Percentiles rank a stretch among this genome's conserved stretches.
These are phyloP conservation scores for Hygrocybe coccinea DNA, from an alignment of 768 basidiomycete genomes.

Conservation along the genomic window DNA sequence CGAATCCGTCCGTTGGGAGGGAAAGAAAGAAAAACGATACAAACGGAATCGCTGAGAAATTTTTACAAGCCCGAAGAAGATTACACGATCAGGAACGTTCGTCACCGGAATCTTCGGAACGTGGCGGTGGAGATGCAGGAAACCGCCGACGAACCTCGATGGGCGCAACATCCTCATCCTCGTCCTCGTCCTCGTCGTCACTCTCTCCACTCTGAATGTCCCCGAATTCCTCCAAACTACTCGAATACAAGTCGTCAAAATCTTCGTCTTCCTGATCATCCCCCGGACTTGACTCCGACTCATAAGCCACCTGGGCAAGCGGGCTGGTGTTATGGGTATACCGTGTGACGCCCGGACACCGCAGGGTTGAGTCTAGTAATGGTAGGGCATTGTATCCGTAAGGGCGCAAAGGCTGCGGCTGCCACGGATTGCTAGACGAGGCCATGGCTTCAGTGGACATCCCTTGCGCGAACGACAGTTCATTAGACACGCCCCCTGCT, in stretches of 20 bases:
- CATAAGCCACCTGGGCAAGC: conserved; percentile 11
- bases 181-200: conserved; percentile 31
- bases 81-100: not conserved
- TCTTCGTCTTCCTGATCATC: conserved; percentile 12
- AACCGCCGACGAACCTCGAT: conserved; percentile 5
- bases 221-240: conserved; percentile 19
- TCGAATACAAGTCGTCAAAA: conserved; percentile 10
- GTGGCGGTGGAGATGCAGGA: conserved; percentile 24
- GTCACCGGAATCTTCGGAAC: not conserved
- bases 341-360: not conserved
- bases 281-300: conserved; percentile 44
- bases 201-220: conserved; percentile 29
- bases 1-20: not conserved
- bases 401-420: not conserved
- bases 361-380: not conserved
- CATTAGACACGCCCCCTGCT: conserved; percentile 13
- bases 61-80: not conserved
- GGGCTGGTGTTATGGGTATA: conserved; percentile 7
- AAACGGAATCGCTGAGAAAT: not conserved
- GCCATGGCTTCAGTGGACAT: not conserved
- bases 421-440: not conserved
- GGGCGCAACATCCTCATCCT: conserved; percentile 12
- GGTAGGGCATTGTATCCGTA: not conserved
- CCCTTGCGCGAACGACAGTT: not conserved
- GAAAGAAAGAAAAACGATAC: not conserved